phyloP scores from a whole-genome alignment of 164 flowering plant genomes.

The Chloranthus sessilifolius region DNA sequence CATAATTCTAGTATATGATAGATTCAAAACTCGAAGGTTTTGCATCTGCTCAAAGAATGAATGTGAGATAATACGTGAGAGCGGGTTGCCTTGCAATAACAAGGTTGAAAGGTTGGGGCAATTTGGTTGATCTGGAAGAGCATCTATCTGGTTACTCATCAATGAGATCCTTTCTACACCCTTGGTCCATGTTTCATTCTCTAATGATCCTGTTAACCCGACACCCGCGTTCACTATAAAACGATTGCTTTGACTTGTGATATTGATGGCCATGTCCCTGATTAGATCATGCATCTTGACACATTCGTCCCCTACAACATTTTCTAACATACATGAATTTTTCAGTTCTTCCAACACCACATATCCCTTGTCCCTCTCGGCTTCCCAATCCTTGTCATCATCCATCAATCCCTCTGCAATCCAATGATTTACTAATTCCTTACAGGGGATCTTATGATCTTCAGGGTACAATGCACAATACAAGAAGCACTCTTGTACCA shows the following conservation, averaged over 20 bases:
- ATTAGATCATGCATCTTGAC: background rate
- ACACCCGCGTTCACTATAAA: background rate
- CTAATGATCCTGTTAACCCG: background rate
- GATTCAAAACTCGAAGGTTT: background rate
- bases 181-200: background rate
- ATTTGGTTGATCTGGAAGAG: background rate
- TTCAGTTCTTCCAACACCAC: background rate
- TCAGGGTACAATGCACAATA: slow-evolving; percentile 3
- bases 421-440: too few species aligned
- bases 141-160: background rate
- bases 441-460: too few species aligned
- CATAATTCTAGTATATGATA: too few species aligned
- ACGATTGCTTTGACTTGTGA: background rate
- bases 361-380: background rate
- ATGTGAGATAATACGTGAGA: background rate
- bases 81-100: background rate
- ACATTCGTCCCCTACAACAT: background rate
- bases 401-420: background rate
- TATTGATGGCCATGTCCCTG: background rate
- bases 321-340: slow-evolving; percentile 3
- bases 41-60: background rate
- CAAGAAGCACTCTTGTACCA: slow-evolving; percentile 1
- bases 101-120: background rate
- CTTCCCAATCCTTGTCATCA: background rate
- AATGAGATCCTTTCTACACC: background rate